Conservation (phyloP, 192 early-diverging fungal genomes). For the Coemansia sp. region DNA sequence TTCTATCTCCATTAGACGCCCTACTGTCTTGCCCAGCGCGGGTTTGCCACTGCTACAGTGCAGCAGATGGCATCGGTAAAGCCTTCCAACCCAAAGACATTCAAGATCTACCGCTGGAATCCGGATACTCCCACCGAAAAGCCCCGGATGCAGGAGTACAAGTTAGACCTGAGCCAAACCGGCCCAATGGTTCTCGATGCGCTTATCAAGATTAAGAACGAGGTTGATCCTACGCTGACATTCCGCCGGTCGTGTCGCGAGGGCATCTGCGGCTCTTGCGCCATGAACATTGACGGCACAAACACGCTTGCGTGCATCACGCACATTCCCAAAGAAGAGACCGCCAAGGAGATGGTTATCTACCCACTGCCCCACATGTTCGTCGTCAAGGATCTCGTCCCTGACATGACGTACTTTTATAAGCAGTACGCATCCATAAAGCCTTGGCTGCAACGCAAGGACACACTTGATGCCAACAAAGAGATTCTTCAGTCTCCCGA, state of each 20-base stretch:
- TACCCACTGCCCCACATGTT: constrained; percentile 98
- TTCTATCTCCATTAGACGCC: constrained; percentile 16
- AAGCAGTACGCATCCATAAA: constrained; percentile 97
- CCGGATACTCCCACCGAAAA: constrained; percentile 87
- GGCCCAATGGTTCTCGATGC: constrained; percentile 97
- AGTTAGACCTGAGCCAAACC: constrained; percentile 87
- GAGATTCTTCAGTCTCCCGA: constrained; percentile 94
- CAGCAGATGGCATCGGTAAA: constrained; percentile 50
- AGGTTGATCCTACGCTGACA: constrained; percentile 88
- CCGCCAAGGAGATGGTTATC: constrained; percentile 71
- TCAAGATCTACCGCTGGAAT: constrained; percentile 97
- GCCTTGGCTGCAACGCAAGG: constrained; percentile 92
- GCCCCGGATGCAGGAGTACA: constrained; percentile 84
- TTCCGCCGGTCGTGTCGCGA: constrained; percentile 97
- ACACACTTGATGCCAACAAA: constrained; percentile 51
- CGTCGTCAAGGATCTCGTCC: constrained; percentile 96
- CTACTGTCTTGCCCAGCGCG: constrained; percentile 27
- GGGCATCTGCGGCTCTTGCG: constrained; percentile 96
- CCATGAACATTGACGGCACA: constrained; percentile 97
- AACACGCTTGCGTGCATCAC: constrained; percentile 95
- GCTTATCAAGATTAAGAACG: constrained; percentile 97
- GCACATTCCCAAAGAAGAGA: constrained; percentile 74
- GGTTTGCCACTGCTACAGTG: constrained; percentile 21
- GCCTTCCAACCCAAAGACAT: constrained; percentile 75
- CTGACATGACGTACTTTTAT: constrained; percentile 96